Evolutionary conservation across 2,329 filamentous ascomycete genomes (phyloP), one percentile per base, ranked within the genome.

Genomic region (Salinomyces thailandicus): DNA sequence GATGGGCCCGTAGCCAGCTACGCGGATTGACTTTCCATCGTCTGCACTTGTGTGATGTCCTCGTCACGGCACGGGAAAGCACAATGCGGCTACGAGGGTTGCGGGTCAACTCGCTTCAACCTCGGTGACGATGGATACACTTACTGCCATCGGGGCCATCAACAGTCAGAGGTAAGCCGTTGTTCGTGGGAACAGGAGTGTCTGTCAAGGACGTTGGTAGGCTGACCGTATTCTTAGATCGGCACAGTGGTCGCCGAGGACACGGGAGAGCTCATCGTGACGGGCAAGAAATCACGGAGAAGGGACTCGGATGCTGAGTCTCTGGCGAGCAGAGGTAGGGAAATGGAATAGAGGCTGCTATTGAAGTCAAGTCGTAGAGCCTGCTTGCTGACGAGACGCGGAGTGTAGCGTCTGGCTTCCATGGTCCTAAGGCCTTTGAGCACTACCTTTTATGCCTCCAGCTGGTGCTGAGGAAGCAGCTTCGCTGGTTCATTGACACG

Each of bases 391-490:
- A n/a, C n/a, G n/a, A n/a, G n/a, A n/a, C n/a, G n/a, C 11, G 14
- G 8, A 14, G 18, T 15, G 32, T 29, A 43, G 42, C 27, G 19
- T 41, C 49, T 24, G 70, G 60, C 39, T 67, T 69, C 49, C 65
- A 58, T 5, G 87, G 87, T 28, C 67, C 73, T 31, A 71, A 75
- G 36, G 89, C 81, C 11, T 75, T 78, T 45, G 75, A 81, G 44
- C 72, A 95, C 16, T 95, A 84, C 56, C 67, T 96, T 22, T 81
- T 93, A 55, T 81, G 77, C 45, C 73, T 93, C 41, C 89, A 96
- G 60, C 67, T 94, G 19, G 72, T 96, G 32, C 64, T 98, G 18
- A 77, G 86, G 56, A 84, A 81, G 53, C 89, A 96, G 63, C 64
- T 85, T 12, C 62, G 74, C 52, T 87, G 80, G 69, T 66, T 96